Base-by-base conservation (phyloP, 2,329 filamentous ascomycete genomes). In the Curvularia hawaiiensis region DNA sequence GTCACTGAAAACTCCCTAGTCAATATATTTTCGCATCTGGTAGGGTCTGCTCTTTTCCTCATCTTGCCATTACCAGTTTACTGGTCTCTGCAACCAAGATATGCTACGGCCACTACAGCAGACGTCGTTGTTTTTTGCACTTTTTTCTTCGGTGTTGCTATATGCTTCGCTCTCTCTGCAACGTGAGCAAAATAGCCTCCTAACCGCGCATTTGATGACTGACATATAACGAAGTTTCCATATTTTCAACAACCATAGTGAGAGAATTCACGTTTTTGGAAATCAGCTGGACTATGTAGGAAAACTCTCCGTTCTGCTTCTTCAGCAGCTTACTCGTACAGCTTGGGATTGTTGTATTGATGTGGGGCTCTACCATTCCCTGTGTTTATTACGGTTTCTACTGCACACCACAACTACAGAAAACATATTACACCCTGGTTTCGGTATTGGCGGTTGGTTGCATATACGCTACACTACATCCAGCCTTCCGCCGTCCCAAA, bases 281-380 rank as follows among this genome's bases (percentile, higher is more conserved):
- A 47, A 47, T 3, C 43, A 53, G 18, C 43, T 53, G 11, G 43
- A 53, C 33, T 53, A 53, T 22, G 51, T 53, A 31, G 4, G 33
- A 2, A n/a, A 10, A 28, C 3, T 16, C 14, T 16, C n/a, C 3
- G 18, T 33, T 24, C 5, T 20, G 5, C 7, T 6, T 31, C 31
- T 9, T 22, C 40, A 24, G 6, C 20, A 12, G 30, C 50, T 47
- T 0, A 53, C 1, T 28, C 18, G 3, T 1, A 14, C 2, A 53
- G 50, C 43, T 53, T 11, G 43, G 50, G 8, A 53, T 53, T 8
- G 33, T 47, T 1, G 38, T 53, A 1, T 30, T 53, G 14, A 53
- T 53, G 43, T 53, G 33, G 33, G 24, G 50, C 18, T 53, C 50
- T 20, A 53, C 50, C 1, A 53, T 53, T n/a, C 50, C 43, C 11